Evolutionary conservation across 2,329 filamentous ascomycete genomes (phyloP), one percentile per base, ranked within the genome.

Genomic region (Talaromyces sp.): DNA sequence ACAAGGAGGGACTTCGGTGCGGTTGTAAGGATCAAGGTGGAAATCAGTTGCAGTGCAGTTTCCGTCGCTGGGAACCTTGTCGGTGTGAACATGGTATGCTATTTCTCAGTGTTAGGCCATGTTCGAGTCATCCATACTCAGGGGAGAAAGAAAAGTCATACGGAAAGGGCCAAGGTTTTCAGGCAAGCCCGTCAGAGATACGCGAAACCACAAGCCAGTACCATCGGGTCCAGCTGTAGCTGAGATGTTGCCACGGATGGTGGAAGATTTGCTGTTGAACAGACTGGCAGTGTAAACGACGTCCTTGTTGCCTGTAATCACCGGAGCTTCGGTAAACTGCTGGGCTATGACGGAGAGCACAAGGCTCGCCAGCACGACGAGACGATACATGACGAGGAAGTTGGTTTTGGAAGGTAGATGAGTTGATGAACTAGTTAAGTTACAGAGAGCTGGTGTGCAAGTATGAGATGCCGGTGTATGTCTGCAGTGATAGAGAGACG

Each of bases 71-170:
- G 87, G 84, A 10, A 92, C 87, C 8, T 86, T 85, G 18, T 79
- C 69, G 57, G 82, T 83, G 75, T 94, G 90, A 66, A 94, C 79
- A 73, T 93, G 90, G 78, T 92, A 93, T 63, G 80, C 89, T 68
- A 57, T 31, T 54, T 52, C 28, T 63, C 51, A 56, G 60, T 69
- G 62, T 61, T 63, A 61, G 67, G 56, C 33, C 57, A 18, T 57
- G 51, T 36, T 40, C 16, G 36, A n/a, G 16, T n/a, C 36, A 40
- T 40, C 36, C 36, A 42, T 56, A 28, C 4, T 33, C 23, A 40
- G 33, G 5, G 16, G 1, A 10, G 9, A 52, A 8, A 9, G 31
- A 18, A 9, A 30, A 36, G 51, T 80, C 83, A 68, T 78, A 89
- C 86, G 69, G 77, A 88, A 88, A 12, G 86, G 85, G 1, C 85